Evolutionary conservation across 1,284 basidiomycete genomes (phyloP).

Genomic region (Cystobasidium slooffiae): DNA sequence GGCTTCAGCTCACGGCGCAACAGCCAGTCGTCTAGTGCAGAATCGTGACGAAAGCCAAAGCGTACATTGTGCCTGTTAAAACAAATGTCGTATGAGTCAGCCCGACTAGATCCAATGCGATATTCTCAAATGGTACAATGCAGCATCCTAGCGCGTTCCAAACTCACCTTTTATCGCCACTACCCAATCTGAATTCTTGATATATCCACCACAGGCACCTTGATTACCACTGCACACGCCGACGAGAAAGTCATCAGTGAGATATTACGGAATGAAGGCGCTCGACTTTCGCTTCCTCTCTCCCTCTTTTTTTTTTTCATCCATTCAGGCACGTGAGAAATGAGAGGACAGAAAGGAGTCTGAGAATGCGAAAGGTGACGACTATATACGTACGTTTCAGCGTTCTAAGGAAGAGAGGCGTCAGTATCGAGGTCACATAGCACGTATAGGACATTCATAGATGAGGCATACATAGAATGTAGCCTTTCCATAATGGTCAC

Average conservation of each 20-base stretch:
- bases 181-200: slow-evolving; percentile 21
- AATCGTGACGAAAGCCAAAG: background rate
- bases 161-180: slow-evolving; percentile 32
- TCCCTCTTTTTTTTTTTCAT: background rate
- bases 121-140: background rate
- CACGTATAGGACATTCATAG: background rate
- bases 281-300: background rate
- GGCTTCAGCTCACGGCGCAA: background rate
- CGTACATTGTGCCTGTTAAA: background rate
- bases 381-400: slow-evolving; percentile 14
- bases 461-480: slow-evolving; percentile 35
- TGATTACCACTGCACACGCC: slow-evolving; percentile 8
- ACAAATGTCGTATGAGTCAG: background rate
- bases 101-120: background rate
- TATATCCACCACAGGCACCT: slow-evolving; percentile 14
- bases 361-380: background rate
- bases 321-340: too few relatives aligned
- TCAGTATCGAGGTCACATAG: background rate
- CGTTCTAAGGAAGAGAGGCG: slow-evolving; percentile 6
- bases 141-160: too few relatives aligned
- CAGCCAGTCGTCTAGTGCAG: background rate
- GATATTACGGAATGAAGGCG: background rate
- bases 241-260: background rate
- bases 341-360: too few relatives aligned
- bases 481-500: slow-evolving; percentile 21